Evolutionary conservation across 169 alveolate genomes (phyloP).

Genomic region (Babesia ovata): DNA sequence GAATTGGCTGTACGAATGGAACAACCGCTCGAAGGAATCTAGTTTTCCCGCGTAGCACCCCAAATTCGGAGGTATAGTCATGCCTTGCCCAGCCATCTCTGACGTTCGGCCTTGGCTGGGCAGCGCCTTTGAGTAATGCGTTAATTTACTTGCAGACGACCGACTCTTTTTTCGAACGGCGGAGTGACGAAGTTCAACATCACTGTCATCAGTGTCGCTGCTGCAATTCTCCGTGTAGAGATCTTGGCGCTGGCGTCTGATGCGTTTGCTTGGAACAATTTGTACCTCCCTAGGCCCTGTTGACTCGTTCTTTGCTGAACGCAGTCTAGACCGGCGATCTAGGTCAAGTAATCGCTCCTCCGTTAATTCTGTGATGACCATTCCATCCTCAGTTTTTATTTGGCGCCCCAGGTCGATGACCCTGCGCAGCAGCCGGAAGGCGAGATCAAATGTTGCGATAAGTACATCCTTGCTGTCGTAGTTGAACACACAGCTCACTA

Average conservation of each 20-base stretch:
- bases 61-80: slow-evolving; percentile 4
- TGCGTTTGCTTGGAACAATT: slow-evolving; percentile 7
- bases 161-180: slow-evolving; percentile 14
- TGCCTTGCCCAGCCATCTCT: background rate
- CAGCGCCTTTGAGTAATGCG: background rate
- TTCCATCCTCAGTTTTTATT: slow-evolving; percentile 54
- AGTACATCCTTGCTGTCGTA: slow-evolving; percentile 44
- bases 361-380: slow-evolving; percentile 33
- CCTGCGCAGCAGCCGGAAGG: slow-evolving; percentile 43
- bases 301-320: background rate
- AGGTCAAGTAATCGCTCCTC: slow-evolving; percentile 51
- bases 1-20: slow-evolving; percentile 14
- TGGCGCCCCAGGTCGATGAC: slow-evolving; percentile 58
- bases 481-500: slow-evolving; percentile 45
- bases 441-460: slow-evolving; percentile 52
- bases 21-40: slow-evolving; percentile 10
- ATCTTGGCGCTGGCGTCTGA: slow-evolving; percentile 12
- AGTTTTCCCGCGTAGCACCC: slow-evolving; percentile 21
- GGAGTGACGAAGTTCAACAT: background rate
- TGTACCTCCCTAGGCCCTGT: background rate
- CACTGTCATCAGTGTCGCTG: slow-evolving; percentile 14
- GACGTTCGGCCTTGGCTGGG: background rate
- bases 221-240: background rate
- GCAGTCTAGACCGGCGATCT: slow-evolving; percentile 37
- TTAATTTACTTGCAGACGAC: background rate